These are phyloP conservation scores for Aspergillus hiratsukae DNA, from an alignment of 2,329 filamentous ascomycete genomes.

Conservation along the genomic window DNA sequence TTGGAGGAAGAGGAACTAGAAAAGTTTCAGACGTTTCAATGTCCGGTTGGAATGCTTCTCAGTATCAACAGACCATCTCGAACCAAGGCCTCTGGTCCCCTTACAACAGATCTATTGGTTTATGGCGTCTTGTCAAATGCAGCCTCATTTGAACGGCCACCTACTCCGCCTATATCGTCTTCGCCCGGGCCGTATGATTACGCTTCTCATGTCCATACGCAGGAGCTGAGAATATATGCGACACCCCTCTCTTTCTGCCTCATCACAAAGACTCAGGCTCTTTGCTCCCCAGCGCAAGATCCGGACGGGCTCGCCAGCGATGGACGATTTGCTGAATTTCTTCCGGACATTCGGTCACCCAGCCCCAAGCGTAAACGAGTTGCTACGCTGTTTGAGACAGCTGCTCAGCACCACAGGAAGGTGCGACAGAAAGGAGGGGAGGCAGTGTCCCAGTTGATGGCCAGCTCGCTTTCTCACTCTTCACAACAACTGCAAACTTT, in stretches of 20 bases:
- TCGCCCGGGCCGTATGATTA: conserved; percentile 19
- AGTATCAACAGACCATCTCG: conserved; percentile 21
- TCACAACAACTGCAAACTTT: conserved; percentile 28
- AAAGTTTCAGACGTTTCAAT: conserved; percentile 29
- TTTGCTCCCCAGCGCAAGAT: conserved; percentile 31
- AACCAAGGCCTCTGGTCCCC: conserved; percentile 13
- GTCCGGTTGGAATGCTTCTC: conserved; percentile 37
- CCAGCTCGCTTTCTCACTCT: conserved; percentile 24
- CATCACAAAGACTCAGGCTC: conserved; percentile 30
- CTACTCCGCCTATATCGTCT: conserved; percentile 33
- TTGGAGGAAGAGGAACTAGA: conserved; percentile 30
- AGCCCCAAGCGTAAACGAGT: conserved; percentile 42
- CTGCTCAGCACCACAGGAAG: conserved; percentile 37
- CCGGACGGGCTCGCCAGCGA: conserved; percentile 8
- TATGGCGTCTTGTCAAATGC: conserved; percentile 35
- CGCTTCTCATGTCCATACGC: conserved; percentile 11
- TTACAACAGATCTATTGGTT: conserved; percentile 35
- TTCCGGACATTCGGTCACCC: conserved; percentile 35
- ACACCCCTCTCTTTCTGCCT: conserved; percentile 31
- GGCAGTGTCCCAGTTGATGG: conserved; percentile 39
- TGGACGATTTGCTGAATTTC: conserved; percentile 30
- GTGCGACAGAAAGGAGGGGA: conserved; percentile 38
- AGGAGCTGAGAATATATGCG: conserved; percentile 35
- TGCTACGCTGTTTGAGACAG: conserved; percentile 40
- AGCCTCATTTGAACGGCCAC: conserved; percentile 25